Conservation (phyloP, 163 green algal species). For the Chloroidium sp. region DNA sequence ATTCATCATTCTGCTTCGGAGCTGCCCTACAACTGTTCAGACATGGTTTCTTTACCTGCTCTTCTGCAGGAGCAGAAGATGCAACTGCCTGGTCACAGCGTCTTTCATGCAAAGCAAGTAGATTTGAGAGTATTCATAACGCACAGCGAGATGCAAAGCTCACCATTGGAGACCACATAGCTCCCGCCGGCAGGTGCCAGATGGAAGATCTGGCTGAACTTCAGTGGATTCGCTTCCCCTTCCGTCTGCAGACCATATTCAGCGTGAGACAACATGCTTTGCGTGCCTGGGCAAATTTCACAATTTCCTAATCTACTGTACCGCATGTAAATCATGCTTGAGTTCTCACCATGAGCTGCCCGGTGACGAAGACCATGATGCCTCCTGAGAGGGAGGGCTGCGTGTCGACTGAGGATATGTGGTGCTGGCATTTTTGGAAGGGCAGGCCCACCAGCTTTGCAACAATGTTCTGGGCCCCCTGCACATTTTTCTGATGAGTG, state of each 20-base stretch:
- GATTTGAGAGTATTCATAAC: too few species aligned
- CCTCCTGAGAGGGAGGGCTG: conserved; percentile 72
- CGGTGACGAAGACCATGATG: conserved; percentile 83
- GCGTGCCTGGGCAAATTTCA: not conserved
- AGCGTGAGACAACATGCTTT: not conserved
- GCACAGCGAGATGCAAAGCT: conserved; percentile 1
- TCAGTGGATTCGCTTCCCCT: conserved; percentile 65
- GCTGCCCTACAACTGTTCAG: too few species aligned
- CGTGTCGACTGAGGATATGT: conserved; percentile 60
- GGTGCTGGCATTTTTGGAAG: conserved; percentile 68
- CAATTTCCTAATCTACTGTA: not conserved
- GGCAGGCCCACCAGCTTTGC: conserved; percentile 69
- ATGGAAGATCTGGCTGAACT: conserved; percentile 91
- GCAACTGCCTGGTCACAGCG: not conserved
- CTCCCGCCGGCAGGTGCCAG: conserved; percentile 58
- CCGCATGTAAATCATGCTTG: not conserved
- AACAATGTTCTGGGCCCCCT: conserved; percentile 46
- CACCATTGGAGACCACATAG: conserved; percentile 81
- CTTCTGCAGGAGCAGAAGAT: not conserved
- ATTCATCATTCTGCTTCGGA: too few species aligned
- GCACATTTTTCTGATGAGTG: conserved; percentile 4
- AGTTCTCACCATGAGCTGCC: conserved; percentile 54
- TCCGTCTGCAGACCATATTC: conserved; percentile 48
- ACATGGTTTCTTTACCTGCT: too few species aligned
- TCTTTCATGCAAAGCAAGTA: not conserved